Conservation (phyloP, 805 yeast genomes). For the Starmerella geochares region DNA sequence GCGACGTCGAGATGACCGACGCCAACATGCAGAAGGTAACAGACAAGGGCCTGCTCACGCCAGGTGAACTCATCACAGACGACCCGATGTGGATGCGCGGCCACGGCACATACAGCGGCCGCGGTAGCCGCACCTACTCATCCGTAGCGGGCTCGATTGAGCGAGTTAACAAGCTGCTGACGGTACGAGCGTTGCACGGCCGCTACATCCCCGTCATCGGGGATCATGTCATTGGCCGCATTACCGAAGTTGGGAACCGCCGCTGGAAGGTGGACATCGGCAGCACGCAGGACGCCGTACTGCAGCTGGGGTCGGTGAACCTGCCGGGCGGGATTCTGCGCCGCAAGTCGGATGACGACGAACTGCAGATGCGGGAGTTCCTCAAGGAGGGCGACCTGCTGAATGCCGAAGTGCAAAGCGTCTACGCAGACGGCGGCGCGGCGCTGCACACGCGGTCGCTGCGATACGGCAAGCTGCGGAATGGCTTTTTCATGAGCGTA, state of each 20-base stretch:
- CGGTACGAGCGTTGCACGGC: slow-evolving; percentile 78
- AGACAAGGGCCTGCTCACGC: slow-evolving; percentile 54
- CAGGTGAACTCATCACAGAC: slow-evolving; percentile 92
- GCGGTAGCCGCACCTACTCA: slow-evolving; percentile 65
- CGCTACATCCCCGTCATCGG: slow-evolving; percentile 91
- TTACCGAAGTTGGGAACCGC: slow-evolving; percentile 85
- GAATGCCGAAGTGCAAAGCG: slow-evolving; percentile 90
- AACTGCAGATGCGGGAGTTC: slow-evolving; percentile 87
- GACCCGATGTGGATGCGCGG: slow-evolving; percentile 98
- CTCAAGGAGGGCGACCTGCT: slow-evolving; percentile 91
- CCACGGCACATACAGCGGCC: slow-evolving; percentile 74
- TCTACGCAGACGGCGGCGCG: slow-evolving; percentile 83
- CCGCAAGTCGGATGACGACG: slow-evolving; percentile 90
- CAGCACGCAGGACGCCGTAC: slow-evolving; percentile 80
- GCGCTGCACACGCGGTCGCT: slow-evolving; percentile 90
- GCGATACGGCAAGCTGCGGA: slow-evolving; percentile 88
- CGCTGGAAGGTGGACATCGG: slow-evolving; percentile 98
- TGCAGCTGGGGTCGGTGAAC: slow-evolving; percentile 91
- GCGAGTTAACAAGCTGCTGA: slow-evolving; percentile 73
- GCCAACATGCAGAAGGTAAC: neutral
- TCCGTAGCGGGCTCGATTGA: slow-evolving; percentile 88
- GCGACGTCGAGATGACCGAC: slow-evolving; percentile 21
- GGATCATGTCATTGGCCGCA: slow-evolving; percentile 88
- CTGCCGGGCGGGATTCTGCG: slow-evolving; percentile 94
- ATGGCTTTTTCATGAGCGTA: slow-evolving; percentile 72